Base-by-base conservation (phyloP, 768 basidiomycete species). In the Termitomyces heimii region DNA sequence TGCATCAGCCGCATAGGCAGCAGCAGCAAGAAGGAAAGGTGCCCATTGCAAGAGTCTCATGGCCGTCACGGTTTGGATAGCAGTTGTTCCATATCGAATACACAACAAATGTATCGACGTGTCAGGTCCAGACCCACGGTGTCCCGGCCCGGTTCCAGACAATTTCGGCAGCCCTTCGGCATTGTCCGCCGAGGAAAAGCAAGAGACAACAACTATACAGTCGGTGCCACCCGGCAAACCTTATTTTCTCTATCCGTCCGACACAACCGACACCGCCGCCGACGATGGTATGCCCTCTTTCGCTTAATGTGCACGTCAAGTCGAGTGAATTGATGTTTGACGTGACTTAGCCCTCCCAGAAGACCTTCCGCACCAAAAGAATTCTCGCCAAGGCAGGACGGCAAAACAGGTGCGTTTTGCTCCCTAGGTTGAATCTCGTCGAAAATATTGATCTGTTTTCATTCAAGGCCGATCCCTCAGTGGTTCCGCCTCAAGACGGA, bases 401-500 rank as follows among this genome's bases (percentile, higher is more conserved):
- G 69, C 94, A 97, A 83, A 99, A 99, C 82, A 85, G 96, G 91
- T 94, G 67, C 65, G 82, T 71, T 56, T 34, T 16, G 31, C 39
- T 28, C 22, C 5, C 45, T 2, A 37, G 22, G 0, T 31, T 7
- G 18, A 44, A 1, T 22, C 5, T 4, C 29, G 31, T 39, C 5
- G 28, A 18, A 37, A 24, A 24, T n/a, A 12, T 4, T 44, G 14
- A 65, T 14, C 54, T 32, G 14, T n/a, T 48, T 35, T 49, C 37
- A 53, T 35, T 31, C 40, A 54, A 94, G 92, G 71, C 97, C 96
- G 61, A 98, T 99, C 60, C 97, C 96, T 63, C 96, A 98, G 70
- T 99, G 96, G 96, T 98, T 97, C 86, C 93, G 94, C 64, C 80
- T 95, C 61, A 98, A 97, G 83, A 84, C 90, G 67, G 96, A 94